Evolutionary conservation across 805 yeast genomes (phyloP).

Genomic region (Saccharomycopsis sp.): DNA sequence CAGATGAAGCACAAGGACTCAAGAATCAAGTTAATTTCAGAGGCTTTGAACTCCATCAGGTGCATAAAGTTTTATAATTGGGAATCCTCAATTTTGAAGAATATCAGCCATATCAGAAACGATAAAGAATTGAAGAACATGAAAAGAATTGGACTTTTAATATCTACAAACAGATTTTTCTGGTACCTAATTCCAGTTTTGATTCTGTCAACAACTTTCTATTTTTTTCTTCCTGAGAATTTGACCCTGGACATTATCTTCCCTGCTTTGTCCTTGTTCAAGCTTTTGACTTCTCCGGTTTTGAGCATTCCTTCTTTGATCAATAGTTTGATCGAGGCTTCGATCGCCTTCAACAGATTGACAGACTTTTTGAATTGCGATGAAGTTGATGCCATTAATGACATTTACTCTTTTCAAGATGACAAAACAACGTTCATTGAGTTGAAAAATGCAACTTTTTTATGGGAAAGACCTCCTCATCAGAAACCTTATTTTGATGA

Average conservation of each 20-base stretch:
- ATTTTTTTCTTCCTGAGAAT: conserved; percentile 32
- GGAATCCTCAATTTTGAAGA: conserved; percentile 54
- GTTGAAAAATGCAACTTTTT: conserved; percentile 21
- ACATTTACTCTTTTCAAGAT: conserved; percentile 23
- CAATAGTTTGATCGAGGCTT: conserved; percentile 48
- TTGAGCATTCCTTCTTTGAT: conserved; percentile 48
- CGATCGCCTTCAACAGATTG: conserved; percentile 48
- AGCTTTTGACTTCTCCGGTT: conserved; percentile 49
- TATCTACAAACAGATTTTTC: conserved; percentile 41
- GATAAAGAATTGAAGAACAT: conserved; percentile 46
- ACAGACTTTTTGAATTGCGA: conserved; percentile 38
- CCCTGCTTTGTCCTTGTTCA: conserved; percentile 56
- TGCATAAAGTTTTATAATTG: conserved; percentile 59
- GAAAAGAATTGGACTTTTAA: conserved; percentile 38
- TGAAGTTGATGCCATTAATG: conserved; percentile 25
- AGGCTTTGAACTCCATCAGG: conserved; percentile 49
- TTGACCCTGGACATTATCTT: conserved; percentile 60
- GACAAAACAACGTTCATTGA: not conserved
- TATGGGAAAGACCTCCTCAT: conserved; percentile 40
- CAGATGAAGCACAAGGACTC: conserved; percentile 57
- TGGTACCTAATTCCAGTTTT: conserved; percentile 59
- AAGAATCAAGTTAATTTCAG: conserved; percentile 52
- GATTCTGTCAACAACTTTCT: conserved; percentile 52
- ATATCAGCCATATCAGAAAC: conserved; percentile 45
- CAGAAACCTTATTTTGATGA: not conserved